Base-by-base conservation (phyloP, 371 early-diverging fungal genomes). In the Mortierella sp. region DNA sequence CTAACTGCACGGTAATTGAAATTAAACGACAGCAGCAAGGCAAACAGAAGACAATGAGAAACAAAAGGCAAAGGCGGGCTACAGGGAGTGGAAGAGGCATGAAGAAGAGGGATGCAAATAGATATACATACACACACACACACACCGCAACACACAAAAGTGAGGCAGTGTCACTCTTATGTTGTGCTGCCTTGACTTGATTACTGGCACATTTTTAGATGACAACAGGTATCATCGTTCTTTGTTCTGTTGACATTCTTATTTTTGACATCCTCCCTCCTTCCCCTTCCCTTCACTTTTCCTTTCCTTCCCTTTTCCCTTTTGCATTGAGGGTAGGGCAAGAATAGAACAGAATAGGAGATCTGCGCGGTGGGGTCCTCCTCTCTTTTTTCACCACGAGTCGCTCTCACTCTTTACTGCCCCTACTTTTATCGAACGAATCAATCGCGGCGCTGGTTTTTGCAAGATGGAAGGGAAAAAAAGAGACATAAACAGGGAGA, bases 101-200 rank as follows among this genome's bases (percentile, higher is more conserved):
- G 13, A 46, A 46, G 48, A 46, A 8, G 57, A 55, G 26, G 59
- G 59, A 59, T 14, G 16, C 57, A 59, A 59, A 59, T 59, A 59
- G 59, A 59, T n/a, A n/a, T n/a, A n/a, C n/a, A n/a, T n/a, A n/a
- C n/a, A n/a, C n/a, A n/a, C n/a, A n/a, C 59, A 31, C 31, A 31
- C 9, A 55, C 26, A 55, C 55, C n/a, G 11, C 26, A 26, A 54
- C 10, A 57, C 31, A 37, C 34, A 10, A 64, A 64, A 19, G 64
- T 19, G 64, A 37, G 64, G 64, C 64, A 64, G 64, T 64, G 64
- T 37, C 64, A 21, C 34, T 64, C 21, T 64, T 64, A 16, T 37
- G 21, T 37, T 14, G 3, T 16, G 16, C 37, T 16, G 31, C 16
- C 28, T 31, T 59, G 13, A 16, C 57, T 13, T 28, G 13, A 31